Evolutionary conservation across 208 protist species (phyloP), one percentile per base, ranked within the genome.

Genomic region (Trypanosoma caninum): DNA sequence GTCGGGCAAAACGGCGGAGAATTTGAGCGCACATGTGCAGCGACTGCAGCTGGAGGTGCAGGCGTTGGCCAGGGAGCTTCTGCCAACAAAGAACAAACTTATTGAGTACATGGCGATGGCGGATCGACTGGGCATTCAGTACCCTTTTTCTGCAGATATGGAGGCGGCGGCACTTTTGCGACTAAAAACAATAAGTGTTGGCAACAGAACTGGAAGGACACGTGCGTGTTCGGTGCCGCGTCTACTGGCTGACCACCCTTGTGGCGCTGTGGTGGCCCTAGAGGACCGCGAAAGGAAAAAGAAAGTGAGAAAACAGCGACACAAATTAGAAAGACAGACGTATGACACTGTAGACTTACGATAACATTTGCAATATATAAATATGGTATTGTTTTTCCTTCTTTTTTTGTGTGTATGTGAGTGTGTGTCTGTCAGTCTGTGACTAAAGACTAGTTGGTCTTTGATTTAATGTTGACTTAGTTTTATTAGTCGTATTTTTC

Each of bases 61-160:
- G 9, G 47, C 66, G 11, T 70, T 95, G 2, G 66, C 76, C 22
- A 59, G 74, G 20, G 76, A 95, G 66, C 72, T 95, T 11, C 67
- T 95, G 50, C 83, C 83, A 22, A 76, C 69, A n/a, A 95, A 95
- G 59, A 74, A 84, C 45, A 95, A 88, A 77, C 64, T 95, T 2
- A 75, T 66, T 4, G 85, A 93, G 72, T 91, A 93, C 73, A 91
- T 93, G 84, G 85, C 85, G 1, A 71, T 93, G 67, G 75, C 80
- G 2, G 89, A 95, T 52, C 81, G 89, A 5, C 69, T 95, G 2
- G 89, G 89, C 3, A 52, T 95, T 23, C 68, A 69, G 20, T 95
- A 95, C 63, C 89, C 89, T 16, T 93, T 95, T 47, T 77, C 84
- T 3, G 50, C 71, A 0, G 75, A 88, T 45, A 62, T 91, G 38